Conservation (phyloP, 495 filamentous ascomycete species). For the Daldinia decipiens region DNA sequence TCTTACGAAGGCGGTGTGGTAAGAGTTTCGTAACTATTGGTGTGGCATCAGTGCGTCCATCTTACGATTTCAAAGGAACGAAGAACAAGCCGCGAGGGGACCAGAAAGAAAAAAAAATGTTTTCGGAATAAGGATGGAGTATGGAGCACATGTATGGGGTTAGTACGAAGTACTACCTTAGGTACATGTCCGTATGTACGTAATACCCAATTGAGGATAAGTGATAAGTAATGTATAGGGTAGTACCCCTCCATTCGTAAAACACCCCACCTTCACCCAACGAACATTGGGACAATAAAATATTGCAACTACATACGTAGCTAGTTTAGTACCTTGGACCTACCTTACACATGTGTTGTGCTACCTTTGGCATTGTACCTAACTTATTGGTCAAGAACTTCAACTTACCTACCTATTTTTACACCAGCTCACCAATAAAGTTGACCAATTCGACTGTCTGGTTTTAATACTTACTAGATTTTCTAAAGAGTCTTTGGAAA, state of each 20-base stretch:
- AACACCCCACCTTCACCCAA: constrained; percentile 1
- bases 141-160: background rate
- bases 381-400: background rate
- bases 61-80: constrained; percentile 17
- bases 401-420: background rate
- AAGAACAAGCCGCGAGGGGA: background rate
- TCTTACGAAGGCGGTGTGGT: constrained; percentile 13
- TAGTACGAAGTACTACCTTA: background rate
- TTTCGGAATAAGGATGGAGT: background rate
- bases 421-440: background rate
- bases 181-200: background rate
- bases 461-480: background rate
- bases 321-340: background rate
- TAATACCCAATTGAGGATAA: constrained; percentile 18
- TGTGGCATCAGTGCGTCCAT: constrained; percentile 20
- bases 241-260: constrained; percentile 9
- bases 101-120: constrained; percentile 6
- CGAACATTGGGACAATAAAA: background rate
- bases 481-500: constrained; percentile 1
- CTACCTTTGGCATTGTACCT: background rate
- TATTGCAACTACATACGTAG: background rate
- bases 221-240: constrained; percentile 15
- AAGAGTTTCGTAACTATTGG: constrained; percentile 15
- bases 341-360: background rate
- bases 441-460: background rate